These are phyloP conservation scores for Fomitopsis schrenkii DNA, from an alignment of 1,284 basidiomycete genomes.

Conservation along the genomic window DNA sequence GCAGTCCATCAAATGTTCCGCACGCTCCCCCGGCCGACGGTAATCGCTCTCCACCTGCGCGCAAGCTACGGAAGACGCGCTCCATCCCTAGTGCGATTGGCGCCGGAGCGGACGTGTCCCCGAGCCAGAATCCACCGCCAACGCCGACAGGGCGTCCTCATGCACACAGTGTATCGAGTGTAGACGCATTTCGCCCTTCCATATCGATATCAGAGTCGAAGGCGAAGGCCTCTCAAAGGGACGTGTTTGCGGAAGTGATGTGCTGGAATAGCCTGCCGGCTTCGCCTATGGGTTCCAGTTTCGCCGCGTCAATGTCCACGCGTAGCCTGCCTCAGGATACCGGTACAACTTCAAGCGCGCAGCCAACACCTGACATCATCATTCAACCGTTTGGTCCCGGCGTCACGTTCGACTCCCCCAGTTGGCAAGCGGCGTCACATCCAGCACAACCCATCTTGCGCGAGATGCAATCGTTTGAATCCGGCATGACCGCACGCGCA, in stretches of 20 bases:
- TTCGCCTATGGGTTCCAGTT: constrained; percentile 34
- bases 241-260: constrained; percentile 66
- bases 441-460: constrained; percentile 50
- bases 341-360: constrained; percentile 7
- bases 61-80: constrained; percentile 61
- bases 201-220: constrained; percentile 3
- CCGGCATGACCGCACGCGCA: constrained; percentile 64
- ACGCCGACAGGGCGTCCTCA: constrained; percentile 53
- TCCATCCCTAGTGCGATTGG: constrained; percentile 53
- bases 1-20: constrained; percentile 21
- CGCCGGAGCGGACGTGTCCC: constrained; percentile 2
- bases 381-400: constrained; percentile 60
- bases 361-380: constrained; percentile 27
- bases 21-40: constrained; percentile 21
- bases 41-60: constrained; percentile 31
- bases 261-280: constrained; percentile 42
- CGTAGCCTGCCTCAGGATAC: constrained; percentile 14
- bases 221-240: constrained; percentile 29
- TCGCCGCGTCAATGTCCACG: constrained; percentile 20
- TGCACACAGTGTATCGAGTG: constrained; percentile 74
- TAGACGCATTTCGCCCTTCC: constrained; percentile 48
- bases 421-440: constrained; percentile 36
- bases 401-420: constrained; percentile 57
- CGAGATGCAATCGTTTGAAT: constrained; percentile 81
- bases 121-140: constrained; percentile 20